Conservation (phyloP, 139 green algal species). For the Chlamydomonas urium region DNA sequence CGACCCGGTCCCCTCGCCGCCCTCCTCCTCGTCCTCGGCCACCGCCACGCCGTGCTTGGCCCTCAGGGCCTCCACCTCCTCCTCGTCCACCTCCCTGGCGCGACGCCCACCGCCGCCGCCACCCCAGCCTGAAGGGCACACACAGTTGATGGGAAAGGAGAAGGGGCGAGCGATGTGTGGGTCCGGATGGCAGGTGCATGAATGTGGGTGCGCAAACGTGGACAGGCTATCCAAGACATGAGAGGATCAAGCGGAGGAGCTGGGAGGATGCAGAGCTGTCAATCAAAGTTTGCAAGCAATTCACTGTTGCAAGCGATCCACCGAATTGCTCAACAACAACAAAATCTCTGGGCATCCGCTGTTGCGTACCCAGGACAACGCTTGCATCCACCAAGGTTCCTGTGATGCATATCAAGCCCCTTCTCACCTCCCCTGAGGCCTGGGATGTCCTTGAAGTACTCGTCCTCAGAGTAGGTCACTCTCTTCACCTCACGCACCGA, state of each 20-base stretch:
- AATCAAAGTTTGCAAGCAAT: neutral
- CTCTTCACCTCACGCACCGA: neutral
- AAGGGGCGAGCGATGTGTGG: too few species aligned
- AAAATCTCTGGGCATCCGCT: too few species aligned
- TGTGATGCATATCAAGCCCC: neutral
- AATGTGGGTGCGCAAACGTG: neutral
- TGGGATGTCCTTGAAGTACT: constrained; percentile 2
- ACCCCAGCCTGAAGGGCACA: neutral
- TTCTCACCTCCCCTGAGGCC: neutral
- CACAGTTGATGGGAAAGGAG: too few species aligned
- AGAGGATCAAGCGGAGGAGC: neutral
- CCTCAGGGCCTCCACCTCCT: neutral
- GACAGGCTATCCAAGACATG: neutral
- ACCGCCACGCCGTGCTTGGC: neutral
- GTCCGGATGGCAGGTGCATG: neutral
- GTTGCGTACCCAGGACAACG: neutral
- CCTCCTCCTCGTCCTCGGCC: neutral
- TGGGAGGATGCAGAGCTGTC: neutral
- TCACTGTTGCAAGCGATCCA: neutral
- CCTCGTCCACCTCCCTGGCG: neutral
- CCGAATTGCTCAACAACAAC: neutral
- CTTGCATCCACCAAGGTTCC: neutral
- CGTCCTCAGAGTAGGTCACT: constrained; percentile 1
- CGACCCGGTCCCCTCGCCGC: neutral
- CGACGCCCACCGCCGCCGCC: too few species aligned